These are phyloP conservation scores for Zasmidium angulare DNA, from an alignment of 2,329 filamentous ascomycete species.

Conservation along the genomic window DNA sequence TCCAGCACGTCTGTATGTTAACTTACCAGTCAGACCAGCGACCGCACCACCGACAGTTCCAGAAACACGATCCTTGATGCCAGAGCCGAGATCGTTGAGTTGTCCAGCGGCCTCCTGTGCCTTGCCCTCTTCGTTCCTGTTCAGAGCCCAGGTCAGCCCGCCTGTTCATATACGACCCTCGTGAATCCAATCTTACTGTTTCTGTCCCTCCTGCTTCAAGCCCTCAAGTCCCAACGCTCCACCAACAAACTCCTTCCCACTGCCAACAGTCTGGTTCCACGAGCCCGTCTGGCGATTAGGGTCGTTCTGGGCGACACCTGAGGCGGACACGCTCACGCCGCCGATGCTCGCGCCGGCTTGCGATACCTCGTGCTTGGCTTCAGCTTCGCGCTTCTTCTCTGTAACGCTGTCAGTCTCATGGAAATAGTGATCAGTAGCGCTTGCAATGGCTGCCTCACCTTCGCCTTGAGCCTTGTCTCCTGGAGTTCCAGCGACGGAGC, in stretches of 20 bases:
- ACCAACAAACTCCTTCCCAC: constrained; percentile 78
- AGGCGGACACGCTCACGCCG: constrained; percentile 66
- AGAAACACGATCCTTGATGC: constrained; percentile 45
- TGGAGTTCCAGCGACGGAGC: constrained; percentile 70
- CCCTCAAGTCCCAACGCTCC: constrained; percentile 71
- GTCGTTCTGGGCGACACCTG: constrained; percentile 72
- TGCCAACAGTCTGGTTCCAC: constrained; percentile 88
- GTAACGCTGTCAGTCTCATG: no score
- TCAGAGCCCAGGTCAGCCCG: neutral
- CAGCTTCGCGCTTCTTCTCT: constrained; percentile 63
- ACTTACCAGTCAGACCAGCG: constrained; percentile 65
- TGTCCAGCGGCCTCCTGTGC: constrained; percentile 81
- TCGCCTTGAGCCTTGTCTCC: constrained; percentile 58
- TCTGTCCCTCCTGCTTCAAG: constrained; percentile 70
- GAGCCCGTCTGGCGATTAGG: constrained; percentile 68
- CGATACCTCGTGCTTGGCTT: constrained; percentile 69
- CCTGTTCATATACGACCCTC: neutral
- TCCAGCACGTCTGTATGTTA: no score
- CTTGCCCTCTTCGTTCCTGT: constrained; percentile 69
- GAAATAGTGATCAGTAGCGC: no score
- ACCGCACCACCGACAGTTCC: constrained; percentile 68
- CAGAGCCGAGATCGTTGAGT: constrained; percentile 69
- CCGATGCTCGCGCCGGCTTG: constrained; percentile 75
- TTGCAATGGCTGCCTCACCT: no score
- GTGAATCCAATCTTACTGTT: constrained; percentile 55